Evolutionary conservation across 805 yeast species (phyloP).

Genomic region (Starmerella apis): DNA sequence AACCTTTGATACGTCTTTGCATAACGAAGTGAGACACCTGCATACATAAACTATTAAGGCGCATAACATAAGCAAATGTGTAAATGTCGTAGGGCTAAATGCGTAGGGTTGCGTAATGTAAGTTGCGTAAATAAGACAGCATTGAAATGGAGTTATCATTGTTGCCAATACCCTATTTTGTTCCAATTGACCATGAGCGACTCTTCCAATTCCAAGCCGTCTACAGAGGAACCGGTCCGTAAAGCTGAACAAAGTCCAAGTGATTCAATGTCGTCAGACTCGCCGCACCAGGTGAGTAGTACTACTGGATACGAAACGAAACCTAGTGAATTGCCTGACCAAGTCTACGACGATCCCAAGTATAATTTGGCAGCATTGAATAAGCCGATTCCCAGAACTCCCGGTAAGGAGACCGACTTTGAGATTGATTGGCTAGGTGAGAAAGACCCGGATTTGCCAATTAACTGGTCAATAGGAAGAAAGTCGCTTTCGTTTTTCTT

Average conservation of each 20-base stretch:
- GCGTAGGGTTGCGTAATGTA: too few species aligned
- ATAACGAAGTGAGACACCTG: too few species aligned
- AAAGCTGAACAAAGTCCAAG: not conserved
- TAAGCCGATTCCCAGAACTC: slow-evolving; percentile 4
- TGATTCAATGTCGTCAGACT: not conserved
- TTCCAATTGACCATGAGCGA: too few species aligned
- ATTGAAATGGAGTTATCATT: too few species aligned
- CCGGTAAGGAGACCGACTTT: slow-evolving; percentile 13
- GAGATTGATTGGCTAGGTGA: slow-evolving; percentile 27
- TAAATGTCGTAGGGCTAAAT: too few species aligned
- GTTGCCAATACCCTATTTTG: too few species aligned
- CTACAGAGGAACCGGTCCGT: not conserved
- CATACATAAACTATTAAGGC: too few species aligned
- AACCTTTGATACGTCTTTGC: too few species aligned
- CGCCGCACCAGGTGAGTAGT: not conserved
- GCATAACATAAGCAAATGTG: too few species aligned
- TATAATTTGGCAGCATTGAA: not conserved
- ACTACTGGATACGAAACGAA: not conserved
- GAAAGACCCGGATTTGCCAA: slow-evolving; percentile 47
- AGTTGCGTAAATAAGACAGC: too few species aligned
- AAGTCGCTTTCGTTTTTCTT: slow-evolving; percentile 27
- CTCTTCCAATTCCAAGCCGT: slow-evolving; percentile 11
- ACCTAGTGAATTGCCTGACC: not conserved
- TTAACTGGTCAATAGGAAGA: slow-evolving; percentile 40
- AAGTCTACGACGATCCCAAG: not conserved